phyloP scores from a whole-genome alignment of 495 filamentous ascomycete species.

The Penicillium pulvis region DNA sequence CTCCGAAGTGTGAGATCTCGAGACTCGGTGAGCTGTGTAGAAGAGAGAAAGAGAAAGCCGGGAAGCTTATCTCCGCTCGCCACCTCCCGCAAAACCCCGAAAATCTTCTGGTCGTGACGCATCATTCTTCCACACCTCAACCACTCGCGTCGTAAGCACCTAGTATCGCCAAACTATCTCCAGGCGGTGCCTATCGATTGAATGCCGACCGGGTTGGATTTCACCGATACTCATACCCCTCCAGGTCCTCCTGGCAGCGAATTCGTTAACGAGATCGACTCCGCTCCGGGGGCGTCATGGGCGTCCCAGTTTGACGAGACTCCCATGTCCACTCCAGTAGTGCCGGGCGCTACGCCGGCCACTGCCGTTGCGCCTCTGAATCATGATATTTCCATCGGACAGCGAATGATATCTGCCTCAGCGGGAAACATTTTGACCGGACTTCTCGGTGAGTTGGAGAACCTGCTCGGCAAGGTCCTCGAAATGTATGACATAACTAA shows the following conservation, averaged over 20 bases:
- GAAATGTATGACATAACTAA: slow-evolving; percentile 11
- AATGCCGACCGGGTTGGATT: slow-evolving; percentile 25
- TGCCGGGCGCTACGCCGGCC: slow-evolving; percentile 27
- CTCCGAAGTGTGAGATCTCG: background rate
- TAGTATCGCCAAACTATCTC: background rate
- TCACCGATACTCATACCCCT: slow-evolving; percentile 13
- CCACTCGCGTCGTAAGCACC: slow-evolving; percentile 4
- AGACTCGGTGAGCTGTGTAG: slow-evolving; percentile 2
- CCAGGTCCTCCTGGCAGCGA: slow-evolving; percentile 12
- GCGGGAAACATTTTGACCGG: slow-evolving; percentile 88
- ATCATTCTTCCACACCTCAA: slow-evolving; percentile 10
- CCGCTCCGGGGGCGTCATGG: slow-evolving; percentile 38
- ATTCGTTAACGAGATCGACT: slow-evolving; percentile 19
- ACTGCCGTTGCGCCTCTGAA: slow-evolving; percentile 17
- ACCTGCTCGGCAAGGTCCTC: background rate
- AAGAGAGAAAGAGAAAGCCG: slow-evolving; percentile 10
- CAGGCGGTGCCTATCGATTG: slow-evolving; percentile 12
- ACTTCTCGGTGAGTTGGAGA: slow-evolving; percentile 67
- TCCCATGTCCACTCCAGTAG: slow-evolving; percentile 40
- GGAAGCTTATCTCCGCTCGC: slow-evolving; percentile 33
- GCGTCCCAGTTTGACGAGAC: slow-evolving; percentile 33
- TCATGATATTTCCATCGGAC: slow-evolving; percentile 69
- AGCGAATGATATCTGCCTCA: slow-evolving; percentile 94
- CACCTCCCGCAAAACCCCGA: slow-evolving; percentile 35
- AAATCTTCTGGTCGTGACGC: slow-evolving; percentile 32